A percentile compares a stretch with the other conserved stretches of the same genome.
phyloP scores from a whole-genome alignment of 148 eudicot genomes.

The Vaccinium corymbosum region DNA sequence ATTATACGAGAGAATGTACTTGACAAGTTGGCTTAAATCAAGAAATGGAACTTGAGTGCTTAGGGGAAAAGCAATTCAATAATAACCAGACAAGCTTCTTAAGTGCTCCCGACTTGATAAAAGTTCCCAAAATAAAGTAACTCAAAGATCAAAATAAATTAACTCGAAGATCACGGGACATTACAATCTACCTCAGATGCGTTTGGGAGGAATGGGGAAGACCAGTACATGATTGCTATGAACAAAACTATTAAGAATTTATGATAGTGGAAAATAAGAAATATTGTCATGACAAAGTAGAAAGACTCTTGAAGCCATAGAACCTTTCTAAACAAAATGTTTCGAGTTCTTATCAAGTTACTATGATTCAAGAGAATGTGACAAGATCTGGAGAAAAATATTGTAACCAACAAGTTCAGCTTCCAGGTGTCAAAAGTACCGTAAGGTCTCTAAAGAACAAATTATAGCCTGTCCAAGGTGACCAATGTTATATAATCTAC shows the following conservation, averaged over 20 bases:
- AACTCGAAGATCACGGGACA: neutral
- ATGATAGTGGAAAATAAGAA: no score
- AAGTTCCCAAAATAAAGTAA: neutral
- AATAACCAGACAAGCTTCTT: neutral
- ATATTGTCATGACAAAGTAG: no score
- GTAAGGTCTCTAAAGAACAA: neutral
- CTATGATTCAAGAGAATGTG: neutral
- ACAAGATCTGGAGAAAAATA: neutral
- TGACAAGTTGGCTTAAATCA: neutral
- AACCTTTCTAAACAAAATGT: neutral
- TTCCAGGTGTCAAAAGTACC: no score
- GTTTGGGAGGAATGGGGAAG: neutral
- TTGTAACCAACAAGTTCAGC: neutral
- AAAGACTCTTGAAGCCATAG: neutral
- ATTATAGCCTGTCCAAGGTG: neutral
- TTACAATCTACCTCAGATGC: neutral
- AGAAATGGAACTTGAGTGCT: slow-evolving; percentile 2
- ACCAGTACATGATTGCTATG: neutral
- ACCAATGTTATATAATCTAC: neutral
- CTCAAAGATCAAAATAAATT: neutral
- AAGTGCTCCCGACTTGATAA: neutral
- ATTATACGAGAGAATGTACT: neutral
- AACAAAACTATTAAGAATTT: neutral
- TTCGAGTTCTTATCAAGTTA: neutral
- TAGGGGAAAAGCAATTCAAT: neutral